These are phyloP conservation scores for Penicillium sp. DNA, from an alignment of 2,329 filamentous ascomycete genomes.

Conservation along the genomic window DNA sequence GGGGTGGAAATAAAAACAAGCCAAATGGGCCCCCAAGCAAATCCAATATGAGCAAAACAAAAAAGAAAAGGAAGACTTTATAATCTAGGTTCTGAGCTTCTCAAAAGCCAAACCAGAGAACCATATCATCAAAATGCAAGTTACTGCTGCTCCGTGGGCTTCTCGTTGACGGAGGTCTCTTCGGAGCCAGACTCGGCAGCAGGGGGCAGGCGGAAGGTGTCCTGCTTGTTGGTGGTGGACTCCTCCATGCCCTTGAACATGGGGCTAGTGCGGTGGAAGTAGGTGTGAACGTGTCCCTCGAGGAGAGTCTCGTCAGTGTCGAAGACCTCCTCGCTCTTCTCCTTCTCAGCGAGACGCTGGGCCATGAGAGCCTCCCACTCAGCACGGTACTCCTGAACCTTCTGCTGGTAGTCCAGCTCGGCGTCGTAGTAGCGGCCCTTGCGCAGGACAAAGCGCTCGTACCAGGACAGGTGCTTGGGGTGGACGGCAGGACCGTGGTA, in stretches of 20 bases:
- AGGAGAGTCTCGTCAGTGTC: conserved; percentile 52
- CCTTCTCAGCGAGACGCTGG: conserved; percentile 54
- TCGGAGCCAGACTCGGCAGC: conserved; percentile 33
- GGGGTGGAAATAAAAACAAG: background rate
- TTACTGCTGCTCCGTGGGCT: conserved; percentile 9
- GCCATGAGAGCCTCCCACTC: conserved; percentile 56
- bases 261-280: conserved; percentile 56
- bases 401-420: conserved; percentile 77
- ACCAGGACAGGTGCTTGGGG: conserved; percentile 81
- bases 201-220: conserved; percentile 39
- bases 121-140: background rate
- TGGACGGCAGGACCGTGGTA: conserved; percentile 95
- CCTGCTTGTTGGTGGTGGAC: conserved; percentile 28
- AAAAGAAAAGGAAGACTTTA: background rate
- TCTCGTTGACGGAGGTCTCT: conserved; percentile 27
- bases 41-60: background rate
- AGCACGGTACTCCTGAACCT: conserved; percentile 78
- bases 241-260: conserved; percentile 46
- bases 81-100: background rate
- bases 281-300: conserved; percentile 53
- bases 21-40: background rate
- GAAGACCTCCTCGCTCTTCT: conserved; percentile 32
- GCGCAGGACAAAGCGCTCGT: conserved; percentile 74
- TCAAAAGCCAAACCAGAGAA: background rate
- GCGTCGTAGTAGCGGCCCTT: conserved; percentile 82